A percentile compares a stretch with the other conserved stretches of the same genome.
Evolutionary conservation across 2,329 filamentous ascomycete genomes (phyloP).

Genomic region (Monilinia fructicola): DNA sequence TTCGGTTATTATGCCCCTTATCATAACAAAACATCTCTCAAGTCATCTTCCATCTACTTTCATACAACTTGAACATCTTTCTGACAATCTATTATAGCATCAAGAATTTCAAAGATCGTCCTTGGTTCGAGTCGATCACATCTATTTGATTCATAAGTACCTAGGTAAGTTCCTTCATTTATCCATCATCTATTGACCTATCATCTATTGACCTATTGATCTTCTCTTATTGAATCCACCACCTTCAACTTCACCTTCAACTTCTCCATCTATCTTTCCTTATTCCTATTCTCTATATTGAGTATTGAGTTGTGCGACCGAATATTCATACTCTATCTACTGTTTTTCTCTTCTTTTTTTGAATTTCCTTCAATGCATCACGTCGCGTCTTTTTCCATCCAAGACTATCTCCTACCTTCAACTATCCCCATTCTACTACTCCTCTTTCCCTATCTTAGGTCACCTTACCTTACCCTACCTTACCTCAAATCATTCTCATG

Average conservation of each 20-base stretch:
- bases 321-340: no score
- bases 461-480: background rate
- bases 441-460: background rate
- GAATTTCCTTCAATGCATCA: background rate
- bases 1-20: background rate
- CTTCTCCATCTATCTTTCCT: background rate
- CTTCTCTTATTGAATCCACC: background rate
- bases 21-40: background rate
- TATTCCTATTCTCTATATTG: background rate
- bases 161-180: background rate
- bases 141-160: constrained; percentile 2
- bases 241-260: background rate
- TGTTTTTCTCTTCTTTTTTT: background rate
- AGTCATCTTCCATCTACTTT: background rate
- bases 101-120: background rate
- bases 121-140: constrained; percentile 2
- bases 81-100: background rate
- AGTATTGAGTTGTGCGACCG: background rate
- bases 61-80: background rate
- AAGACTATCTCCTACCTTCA: background rate
- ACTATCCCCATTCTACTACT: no score
- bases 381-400: background rate
- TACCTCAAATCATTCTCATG: background rate
- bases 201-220: background rate
- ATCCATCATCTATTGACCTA: background rate